Evolutionary conservation across 805 yeast genomes (phyloP).

Genomic region (Yueomyces sinensis): DNA sequence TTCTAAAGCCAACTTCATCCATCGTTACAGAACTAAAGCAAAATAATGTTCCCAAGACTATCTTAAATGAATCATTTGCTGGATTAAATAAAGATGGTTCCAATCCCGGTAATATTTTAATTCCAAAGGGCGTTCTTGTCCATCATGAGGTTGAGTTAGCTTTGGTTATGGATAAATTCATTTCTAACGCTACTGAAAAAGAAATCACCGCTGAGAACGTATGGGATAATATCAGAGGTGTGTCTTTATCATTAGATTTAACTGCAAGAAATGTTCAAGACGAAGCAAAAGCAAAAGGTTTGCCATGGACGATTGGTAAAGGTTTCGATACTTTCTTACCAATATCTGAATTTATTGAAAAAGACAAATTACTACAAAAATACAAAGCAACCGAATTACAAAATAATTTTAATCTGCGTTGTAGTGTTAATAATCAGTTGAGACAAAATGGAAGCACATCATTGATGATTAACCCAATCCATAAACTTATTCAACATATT

Average conservation of each 20-base stretch:
- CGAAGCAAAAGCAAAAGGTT: conserved; percentile 83
- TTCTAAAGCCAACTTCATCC: conserved; percentile 78
- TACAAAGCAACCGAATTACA: conserved; percentile 34
- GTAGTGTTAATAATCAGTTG: conserved; percentile 48
- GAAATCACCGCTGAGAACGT: conserved; percentile 54
- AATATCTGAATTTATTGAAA: conserved; percentile 59
- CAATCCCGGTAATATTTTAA: conserved; percentile 58
- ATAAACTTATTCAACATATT: conserved; percentile 65
- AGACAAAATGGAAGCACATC: conserved; percentile 66
- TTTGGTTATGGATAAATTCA: conserved; percentile 47
- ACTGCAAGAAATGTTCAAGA: conserved; percentile 95
- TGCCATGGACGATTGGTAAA: conserved; percentile 94
- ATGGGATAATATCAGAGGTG: conserved; percentile 67
- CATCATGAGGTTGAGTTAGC: conserved; percentile 96
- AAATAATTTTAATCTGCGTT: conserved; percentile 15
- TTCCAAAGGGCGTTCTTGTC: conserved; percentile 68
- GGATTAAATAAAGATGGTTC: conserved; percentile 20
- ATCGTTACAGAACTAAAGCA: conserved; percentile 30
- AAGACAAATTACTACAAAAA: conserved; percentile 45
- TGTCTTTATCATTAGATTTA: conserved; percentile 81
- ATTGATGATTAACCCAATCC: conserved; percentile 82
- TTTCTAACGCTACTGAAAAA: conserved; percentile 46
- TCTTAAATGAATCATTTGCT: conserved; percentile 9
- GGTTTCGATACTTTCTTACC: conserved; percentile 97
- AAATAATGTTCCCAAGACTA: neutral